A percentile compares a stretch with the other conserved stretches of the same genome.
Conservation (phyloP, 1,139 yeast genomes). For the Saccharomyces hybrid region DNA sequence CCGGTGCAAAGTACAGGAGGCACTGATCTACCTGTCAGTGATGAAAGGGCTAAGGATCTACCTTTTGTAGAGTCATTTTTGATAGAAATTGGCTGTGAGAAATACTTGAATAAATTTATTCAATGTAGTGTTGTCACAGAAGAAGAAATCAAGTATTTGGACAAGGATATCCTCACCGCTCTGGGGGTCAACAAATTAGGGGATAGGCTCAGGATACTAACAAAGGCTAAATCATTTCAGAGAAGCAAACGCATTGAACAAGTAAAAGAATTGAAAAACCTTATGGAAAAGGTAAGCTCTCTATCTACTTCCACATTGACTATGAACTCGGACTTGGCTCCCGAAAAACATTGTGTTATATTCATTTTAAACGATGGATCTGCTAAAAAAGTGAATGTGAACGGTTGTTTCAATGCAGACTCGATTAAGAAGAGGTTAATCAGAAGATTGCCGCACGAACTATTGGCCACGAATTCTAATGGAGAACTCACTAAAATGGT, state of each 20-base stretch:
- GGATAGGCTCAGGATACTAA: constrained; percentile 57
- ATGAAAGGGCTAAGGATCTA: neutral
- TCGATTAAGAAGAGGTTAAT: constrained; percentile 67
- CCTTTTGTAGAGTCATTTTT: constrained; percentile 19
- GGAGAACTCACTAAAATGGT: constrained; percentile 35
- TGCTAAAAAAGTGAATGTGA: constrained; percentile 62
- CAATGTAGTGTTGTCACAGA: constrained; percentile 50
- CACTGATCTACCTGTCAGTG: neutral
- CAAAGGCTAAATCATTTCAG: constrained; percentile 29
- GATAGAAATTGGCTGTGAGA: constrained; percentile 12
- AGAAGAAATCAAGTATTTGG: constrained; percentile 38
- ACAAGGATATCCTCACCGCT: constrained; percentile 59
- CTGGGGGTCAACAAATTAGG: constrained; percentile 75
- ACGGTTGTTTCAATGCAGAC: constrained; percentile 75
- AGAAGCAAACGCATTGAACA: constrained; percentile 28
- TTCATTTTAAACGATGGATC: constrained; percentile 73
- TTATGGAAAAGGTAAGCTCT: constrained; percentile 20
- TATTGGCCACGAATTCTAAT: constrained; percentile 22
- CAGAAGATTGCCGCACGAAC: constrained; percentile 44
- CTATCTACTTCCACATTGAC: constrained; percentile 13
- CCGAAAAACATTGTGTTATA: constrained; percentile 44
- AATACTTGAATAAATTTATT: constrained; percentile 34
- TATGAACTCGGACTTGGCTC: constrained; percentile 28
- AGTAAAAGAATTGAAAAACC: constrained; percentile 25
- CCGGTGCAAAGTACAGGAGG: neutral